These are phyloP conservation scores for Adansonia gregorii DNA, from an alignment of 441 rosid genomes.

Conservation along the genomic window DNA sequence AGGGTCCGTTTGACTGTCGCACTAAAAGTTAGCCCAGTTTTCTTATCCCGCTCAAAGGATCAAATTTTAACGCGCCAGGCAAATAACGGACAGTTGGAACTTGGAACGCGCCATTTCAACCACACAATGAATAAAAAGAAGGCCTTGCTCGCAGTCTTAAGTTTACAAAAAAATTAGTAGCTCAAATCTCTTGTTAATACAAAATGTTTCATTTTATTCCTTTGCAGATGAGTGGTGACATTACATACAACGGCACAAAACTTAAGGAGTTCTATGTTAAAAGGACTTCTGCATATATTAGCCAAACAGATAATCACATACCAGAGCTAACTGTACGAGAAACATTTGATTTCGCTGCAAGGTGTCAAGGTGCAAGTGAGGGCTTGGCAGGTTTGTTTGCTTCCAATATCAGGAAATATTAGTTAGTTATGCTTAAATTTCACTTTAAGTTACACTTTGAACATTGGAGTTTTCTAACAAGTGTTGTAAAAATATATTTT, in stretches of 20 bases:
- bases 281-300: slow-evolving; percentile 89
- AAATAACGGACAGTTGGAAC: not conserved
- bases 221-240: slow-evolving; percentile 63
- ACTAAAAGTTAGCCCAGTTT: not conserved
- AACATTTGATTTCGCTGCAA: slow-evolving; percentile 93
- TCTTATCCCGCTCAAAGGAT: not conserved
- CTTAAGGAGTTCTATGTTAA: slow-evolving; percentile 69
- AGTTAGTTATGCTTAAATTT: not conserved
- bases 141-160: not conserved
- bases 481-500: not conserved
- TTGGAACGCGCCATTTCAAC: not conserved
- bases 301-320: slow-evolving; percentile 93
- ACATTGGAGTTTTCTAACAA: not conserved
- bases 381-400: slow-evolving; percentile 69
- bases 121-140: not conserved
- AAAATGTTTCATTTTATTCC: not conserved
- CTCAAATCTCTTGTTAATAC: not conserved
- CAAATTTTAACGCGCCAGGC: not conserved
- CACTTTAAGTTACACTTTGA: not conserved
- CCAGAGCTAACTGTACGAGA: slow-evolving; percentile 94
- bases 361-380: slow-evolving; percentile 89
- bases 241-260: slow-evolving; percentile 77
- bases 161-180: not conserved
- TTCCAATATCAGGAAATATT: not conserved
- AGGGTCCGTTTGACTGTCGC: not conserved